Base-by-base conservation (phyloP, 768 basidiomycete species). In the Leccinum barrowsii region DNA sequence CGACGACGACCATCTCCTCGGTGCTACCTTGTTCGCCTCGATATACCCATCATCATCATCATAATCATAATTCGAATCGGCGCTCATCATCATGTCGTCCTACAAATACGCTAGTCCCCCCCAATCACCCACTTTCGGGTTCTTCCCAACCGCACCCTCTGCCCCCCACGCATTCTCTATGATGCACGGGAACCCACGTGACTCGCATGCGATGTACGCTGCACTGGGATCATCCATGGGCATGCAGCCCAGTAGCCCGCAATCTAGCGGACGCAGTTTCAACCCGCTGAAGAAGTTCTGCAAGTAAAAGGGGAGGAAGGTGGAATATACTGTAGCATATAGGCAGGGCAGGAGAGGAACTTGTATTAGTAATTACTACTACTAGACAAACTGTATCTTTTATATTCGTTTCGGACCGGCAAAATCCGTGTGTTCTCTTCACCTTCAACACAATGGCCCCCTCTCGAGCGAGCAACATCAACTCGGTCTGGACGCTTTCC, bases 171-270 rank as follows among this genome's bases (percentile, higher is more conserved):
- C 84, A 12, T 85, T 87, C 68, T 69, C 75, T 11, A 65, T 77
- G 47, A 76, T 86, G 55, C 80, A 85, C 68, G 82, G 82, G 70
- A 79, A 83, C 64, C 85, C 85, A 40, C 83, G 85, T 54, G 82
- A 85, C 63, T 67, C 76, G 4, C 82, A 87, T 64, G 71, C 73
- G 61, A 83, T 85, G 81, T 85, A 83, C 72, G 76, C 84, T 40
- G 75, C 82, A 4, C 78, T 85, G 57, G 65, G 73, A 59, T 63
- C 72, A 13, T 61, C 73, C 30, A 58, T 69, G 69, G 59, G 71
- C 55, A 17, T 61, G 21, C 65, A 61, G 56, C 51, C 62, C 21
- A 35, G 63, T 73, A 28, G 61, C 72, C 49, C 67, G 67, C 57
- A 58, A 61, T 56, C 63, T 48, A 57, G 53, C 40, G 66, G 58